Conservation (phyloP, 78 protist genomes). For the Dictyostelium capitatum region DNA sequence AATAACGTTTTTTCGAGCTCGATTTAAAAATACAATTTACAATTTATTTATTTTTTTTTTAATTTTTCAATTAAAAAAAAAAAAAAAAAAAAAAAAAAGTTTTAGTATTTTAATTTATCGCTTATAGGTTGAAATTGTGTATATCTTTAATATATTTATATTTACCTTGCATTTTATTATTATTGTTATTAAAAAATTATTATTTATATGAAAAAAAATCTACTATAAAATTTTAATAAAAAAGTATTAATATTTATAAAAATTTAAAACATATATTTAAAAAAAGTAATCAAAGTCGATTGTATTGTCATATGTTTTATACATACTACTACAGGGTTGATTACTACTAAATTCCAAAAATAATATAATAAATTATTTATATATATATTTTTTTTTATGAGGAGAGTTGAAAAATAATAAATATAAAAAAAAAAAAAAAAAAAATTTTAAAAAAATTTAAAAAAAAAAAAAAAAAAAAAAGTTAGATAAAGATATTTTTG, state of each 20-base stretch:
- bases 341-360: constrained; percentile 28
- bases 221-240: background rate
- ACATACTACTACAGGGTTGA: constrained; percentile 31
- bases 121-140: too few species aligned
- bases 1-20: too few species aligned
- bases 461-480: constrained; percentile 14
- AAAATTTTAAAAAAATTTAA: constrained; percentile 11
- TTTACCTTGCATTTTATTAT: constrained; percentile 32
- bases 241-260: background rate
- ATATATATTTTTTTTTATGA: background rate
- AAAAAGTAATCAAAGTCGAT: too few species aligned
- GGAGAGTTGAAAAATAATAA: constrained; percentile 1
- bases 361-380: background rate
- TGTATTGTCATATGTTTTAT: background rate
- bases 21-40: background rate
- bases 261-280: background rate
- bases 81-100: background rate
- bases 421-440: constrained; percentile 1
- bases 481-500: background rate
- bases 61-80: background rate
- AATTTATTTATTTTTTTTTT: background rate
- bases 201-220: constrained; percentile 17
- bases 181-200: background rate
- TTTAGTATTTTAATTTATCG: background rate
- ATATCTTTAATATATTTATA: background rate